phyloP scores from a whole-genome alignment of 139 green algal species.

The Nannochloris sp. region DNA sequence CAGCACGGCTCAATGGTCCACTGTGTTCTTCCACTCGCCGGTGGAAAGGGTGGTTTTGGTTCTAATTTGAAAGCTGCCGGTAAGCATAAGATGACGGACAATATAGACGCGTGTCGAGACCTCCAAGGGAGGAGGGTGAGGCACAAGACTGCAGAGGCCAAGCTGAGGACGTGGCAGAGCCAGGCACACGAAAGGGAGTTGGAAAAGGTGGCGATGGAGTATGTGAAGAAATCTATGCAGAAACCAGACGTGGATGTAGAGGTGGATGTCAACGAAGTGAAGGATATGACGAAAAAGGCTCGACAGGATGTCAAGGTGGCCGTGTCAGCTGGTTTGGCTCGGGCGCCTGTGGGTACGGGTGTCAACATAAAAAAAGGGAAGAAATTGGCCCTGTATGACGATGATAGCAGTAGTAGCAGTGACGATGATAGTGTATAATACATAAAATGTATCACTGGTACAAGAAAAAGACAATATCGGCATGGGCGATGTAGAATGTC shows the following conservation, averaged over 20 bases:
- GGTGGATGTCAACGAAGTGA: slow-evolving; percentile 44
- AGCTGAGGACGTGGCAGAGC: slow-evolving; percentile 74
- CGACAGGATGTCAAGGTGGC: slow-evolving; percentile 1
- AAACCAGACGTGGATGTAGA: slow-evolving; percentile 31
- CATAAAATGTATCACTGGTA: neutral
- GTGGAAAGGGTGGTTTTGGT: slow-evolving; percentile 94
- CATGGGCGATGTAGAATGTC: too few species aligned
- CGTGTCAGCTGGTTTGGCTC: neutral
- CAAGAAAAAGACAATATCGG: too few species aligned
- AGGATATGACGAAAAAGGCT: neutral
- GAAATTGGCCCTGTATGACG: slow-evolving; percentile 3
- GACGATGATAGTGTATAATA: neutral
- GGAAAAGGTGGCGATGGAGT: slow-evolving; percentile 63
- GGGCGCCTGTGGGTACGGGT: neutral
- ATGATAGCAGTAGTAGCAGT: neutral
- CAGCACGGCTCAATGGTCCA: slow-evolving; percentile 84
- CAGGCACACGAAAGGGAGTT: slow-evolving; percentile 64
- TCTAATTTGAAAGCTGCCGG: slow-evolving; percentile 82
- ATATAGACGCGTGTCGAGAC: slow-evolving; percentile 88
- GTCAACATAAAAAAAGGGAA: neutral
- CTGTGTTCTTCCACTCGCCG: slow-evolving; percentile 87
- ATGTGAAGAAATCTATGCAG: slow-evolving; percentile 62
- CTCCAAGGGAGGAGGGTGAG: slow-evolving; percentile 74
- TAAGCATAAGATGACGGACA: slow-evolving; percentile 71
- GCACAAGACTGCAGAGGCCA: slow-evolving; percentile 50